These are phyloP conservation scores for Candida ortonii DNA, from an alignment of 805 yeast species.

Conservation along the genomic window DNA sequence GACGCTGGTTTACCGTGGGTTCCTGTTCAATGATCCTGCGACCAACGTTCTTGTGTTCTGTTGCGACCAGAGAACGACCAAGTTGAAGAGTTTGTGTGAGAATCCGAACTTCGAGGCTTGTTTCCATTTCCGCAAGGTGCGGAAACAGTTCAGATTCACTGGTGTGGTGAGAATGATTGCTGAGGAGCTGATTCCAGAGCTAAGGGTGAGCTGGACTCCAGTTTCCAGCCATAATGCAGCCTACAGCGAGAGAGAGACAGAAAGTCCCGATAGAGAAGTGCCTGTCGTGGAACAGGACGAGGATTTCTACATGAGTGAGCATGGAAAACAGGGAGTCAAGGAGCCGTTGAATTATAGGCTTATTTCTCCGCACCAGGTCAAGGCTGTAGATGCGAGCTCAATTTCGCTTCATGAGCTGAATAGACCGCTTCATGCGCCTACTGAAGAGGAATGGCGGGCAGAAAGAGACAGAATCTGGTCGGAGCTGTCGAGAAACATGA, in stretches of 20 bases:
- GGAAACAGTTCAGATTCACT: conserved; percentile 69
- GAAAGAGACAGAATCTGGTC: conserved; percentile 69
- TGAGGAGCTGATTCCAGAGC: conserved; percentile 25
- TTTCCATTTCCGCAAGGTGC: conserved; percentile 60
- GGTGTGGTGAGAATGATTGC: conserved; percentile 57
- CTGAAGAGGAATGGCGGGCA: conserved; percentile 59
- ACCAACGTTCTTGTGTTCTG: conserved; percentile 67
- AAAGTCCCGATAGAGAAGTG: conserved; percentile 2
- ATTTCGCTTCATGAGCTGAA: conserved; percentile 14
- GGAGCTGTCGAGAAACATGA: conserved; percentile 52
- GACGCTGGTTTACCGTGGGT: conserved; percentile 71
- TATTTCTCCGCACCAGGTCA: conserved; percentile 22
- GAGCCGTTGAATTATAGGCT: conserved; percentile 21
- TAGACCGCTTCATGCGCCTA: conserved; percentile 40
- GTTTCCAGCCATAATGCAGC: neutral
- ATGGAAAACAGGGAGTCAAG: conserved; percentile 9
- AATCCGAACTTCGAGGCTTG: conserved; percentile 70
- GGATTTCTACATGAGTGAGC: conserved; percentile 16
- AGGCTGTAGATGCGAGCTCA: conserved; percentile 11
- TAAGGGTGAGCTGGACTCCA: conserved; percentile 5
- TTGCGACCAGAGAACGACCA: conserved; percentile 69
- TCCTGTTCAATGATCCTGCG: conserved; percentile 64
- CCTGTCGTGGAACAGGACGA: conserved; percentile 20
- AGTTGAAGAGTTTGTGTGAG: conserved; percentile 48
- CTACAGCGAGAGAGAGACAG: neutral